A percentile compares a stretch with the other conserved stretches of the same genome.
phyloP scores from a whole-genome alignment of 331 rosid genomes.

The Spiraea crenata region DNA sequence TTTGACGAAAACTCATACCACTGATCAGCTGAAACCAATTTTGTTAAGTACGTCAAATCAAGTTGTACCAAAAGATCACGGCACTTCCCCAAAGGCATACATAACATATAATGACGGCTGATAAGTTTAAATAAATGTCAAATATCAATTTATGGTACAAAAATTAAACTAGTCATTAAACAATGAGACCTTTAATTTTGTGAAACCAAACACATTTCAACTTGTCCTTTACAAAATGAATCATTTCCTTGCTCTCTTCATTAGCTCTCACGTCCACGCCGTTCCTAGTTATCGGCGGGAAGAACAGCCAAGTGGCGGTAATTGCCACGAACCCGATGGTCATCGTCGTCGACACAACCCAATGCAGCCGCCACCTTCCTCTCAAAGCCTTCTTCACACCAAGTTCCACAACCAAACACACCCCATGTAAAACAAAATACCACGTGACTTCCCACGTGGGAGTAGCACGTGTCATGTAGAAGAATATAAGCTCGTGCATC shows the following conservation, averaged over 20 bases:
- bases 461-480: conserved; percentile 20
- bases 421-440: conserved; percentile 36
- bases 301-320: conserved; percentile 41
- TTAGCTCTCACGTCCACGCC: conserved; percentile 26
- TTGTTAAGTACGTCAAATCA: too few relatives aligned
- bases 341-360: conserved; percentile 23
- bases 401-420: conserved; percentile 32
- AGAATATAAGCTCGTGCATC: conserved; percentile 32
- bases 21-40: too few relatives aligned
- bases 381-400: conserved; percentile 10
- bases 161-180: too few relatives aligned
- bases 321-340: conserved; percentile 31
- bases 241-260: conserved; percentile 17
- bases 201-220: background rate
- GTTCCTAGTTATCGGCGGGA: conserved; percentile 34
- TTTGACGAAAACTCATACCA: too few relatives aligned
- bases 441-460: conserved; percentile 38
- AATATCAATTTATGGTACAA: too few relatives aligned
- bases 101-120: too few relatives aligned
- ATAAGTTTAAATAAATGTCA: too few relatives aligned
- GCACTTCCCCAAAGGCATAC: too few relatives aligned
- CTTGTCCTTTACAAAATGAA: conserved; percentile 5
- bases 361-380: conserved; percentile 7
- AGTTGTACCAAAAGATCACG: too few relatives aligned
- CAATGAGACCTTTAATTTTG: background rate